Evolutionary conservation across 2,329 filamentous ascomycete species (phyloP), one percentile per base, ranked within the genome.

Genomic region (Microdochium paspali): DNA sequence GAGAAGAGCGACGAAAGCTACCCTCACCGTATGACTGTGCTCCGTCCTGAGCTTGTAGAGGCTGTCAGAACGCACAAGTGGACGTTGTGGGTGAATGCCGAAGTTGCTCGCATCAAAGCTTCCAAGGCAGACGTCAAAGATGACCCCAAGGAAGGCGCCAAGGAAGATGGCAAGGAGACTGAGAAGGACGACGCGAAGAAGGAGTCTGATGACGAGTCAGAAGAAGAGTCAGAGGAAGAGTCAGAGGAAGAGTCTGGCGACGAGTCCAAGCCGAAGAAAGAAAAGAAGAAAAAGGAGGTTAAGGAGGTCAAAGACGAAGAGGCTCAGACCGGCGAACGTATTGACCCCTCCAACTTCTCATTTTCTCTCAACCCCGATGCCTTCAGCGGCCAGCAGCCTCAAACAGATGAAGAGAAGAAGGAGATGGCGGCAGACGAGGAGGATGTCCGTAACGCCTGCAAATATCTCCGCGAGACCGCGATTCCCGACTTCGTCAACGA

Each of bases 291-390:
- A n/a, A n/a, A n/a, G n/a, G n/a, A n/a, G n/a, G n/a, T n/a, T n/a
- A n/a, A n/a, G 47, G 57, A 69, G 40, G 63, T 65, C 24, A 65
- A 71, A n/a, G 60, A 62, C 4, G 56, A 63, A 28, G 60, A 63
- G 42, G 58, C 53, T 2, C 56, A 60, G n/a, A 68, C 71, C 3
- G 77, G 81, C 58, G 84, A 87, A 53, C 81, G 84, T 47, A 85
- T 95, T 31, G 90, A 97, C 58, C 82, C 95, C 50, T 87, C 88
- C 40, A 81, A 85, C 57, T 98, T 97, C 74, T 76, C 82, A 44
- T 90, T 96, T 58, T 75, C 88, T 6, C 79, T 98, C 46, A 98
- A 98, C 70, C 90, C 93, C 4, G 93, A 98, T 65, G 89, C 89
- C 26, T 97, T 91, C 74, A 95, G 89, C 59, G 91, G 90, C 46